Percentiles rank a stretch among this genome's conserved stretches.
These are phyloP conservation scores for Corynascus novoguineensis DNA, from an alignment of 495 filamentous ascomycete genomes.

Conservation along the genomic window DNA sequence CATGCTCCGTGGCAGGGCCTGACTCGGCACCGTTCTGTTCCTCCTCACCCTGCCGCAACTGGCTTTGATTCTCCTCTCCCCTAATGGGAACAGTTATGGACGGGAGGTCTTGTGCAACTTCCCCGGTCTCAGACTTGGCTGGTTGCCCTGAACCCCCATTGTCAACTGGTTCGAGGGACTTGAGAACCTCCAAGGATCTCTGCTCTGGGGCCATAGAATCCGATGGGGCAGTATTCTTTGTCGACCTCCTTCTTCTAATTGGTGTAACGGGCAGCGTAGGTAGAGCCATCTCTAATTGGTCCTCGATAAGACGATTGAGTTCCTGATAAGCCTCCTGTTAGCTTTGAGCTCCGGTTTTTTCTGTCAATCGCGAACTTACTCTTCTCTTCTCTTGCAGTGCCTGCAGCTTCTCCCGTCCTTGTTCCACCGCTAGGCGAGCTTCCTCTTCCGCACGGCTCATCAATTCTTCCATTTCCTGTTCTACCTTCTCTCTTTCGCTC, in stretches of 20 bases:
- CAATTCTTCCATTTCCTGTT: conserved; percentile 27
- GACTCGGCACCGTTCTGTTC: too few relatives aligned
- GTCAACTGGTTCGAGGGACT: background rate
- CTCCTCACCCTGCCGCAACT: too few relatives aligned
- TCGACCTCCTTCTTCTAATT: conserved; percentile 15
- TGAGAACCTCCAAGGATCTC: background rate
- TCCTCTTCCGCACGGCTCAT: conserved; percentile 30
- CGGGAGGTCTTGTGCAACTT: too few relatives aligned
- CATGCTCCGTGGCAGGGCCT: too few relatives aligned
- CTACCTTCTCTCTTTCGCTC: conserved; percentile 20
- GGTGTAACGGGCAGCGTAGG: conserved; percentile 10
- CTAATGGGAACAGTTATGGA: too few relatives aligned
- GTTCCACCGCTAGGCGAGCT: conserved; percentile 18
- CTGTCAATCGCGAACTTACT: conserved; percentile 14
- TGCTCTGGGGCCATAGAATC: conserved; percentile 9
- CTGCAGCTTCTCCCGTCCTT: conserved; percentile 26
- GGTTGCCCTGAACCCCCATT: background rate
- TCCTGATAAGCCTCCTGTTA: conserved; percentile 24
- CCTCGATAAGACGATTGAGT: conserved; percentile 35
- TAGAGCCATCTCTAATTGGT: conserved; percentile 27
- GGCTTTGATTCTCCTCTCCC: too few relatives aligned
- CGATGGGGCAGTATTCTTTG: background rate
- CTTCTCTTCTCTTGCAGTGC: conserved; percentile 30
- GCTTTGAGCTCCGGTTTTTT: background rate
- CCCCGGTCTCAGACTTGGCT: too few relatives aligned